Conservation (phyloP, 2,329 filamentous ascomycete species). For the Clonostachys byssicola region DNA sequence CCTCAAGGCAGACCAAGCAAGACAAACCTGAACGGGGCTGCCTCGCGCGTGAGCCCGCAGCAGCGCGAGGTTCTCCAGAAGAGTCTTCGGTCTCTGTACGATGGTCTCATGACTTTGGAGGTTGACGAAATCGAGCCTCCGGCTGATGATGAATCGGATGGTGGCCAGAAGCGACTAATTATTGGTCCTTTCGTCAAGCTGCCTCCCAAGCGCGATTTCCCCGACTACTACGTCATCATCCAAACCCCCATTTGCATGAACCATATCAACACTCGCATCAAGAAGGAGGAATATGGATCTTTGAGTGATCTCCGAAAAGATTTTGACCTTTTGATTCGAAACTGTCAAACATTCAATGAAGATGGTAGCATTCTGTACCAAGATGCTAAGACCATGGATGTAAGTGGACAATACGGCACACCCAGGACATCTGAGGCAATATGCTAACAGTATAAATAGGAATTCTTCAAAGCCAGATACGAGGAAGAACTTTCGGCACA, state of each 20-base stretch:
- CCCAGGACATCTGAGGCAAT: too few species aligned
- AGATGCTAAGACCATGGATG: slow-evolving; percentile 91
- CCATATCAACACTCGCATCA: slow-evolving; percentile 90
- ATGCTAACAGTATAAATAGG: slow-evolving; percentile 35
- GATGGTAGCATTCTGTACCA: slow-evolving; percentile 88
- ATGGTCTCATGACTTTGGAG: slow-evolving; percentile 78
- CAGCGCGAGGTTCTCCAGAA: slow-evolving; percentile 76
- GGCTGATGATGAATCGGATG: slow-evolving; percentile 53
- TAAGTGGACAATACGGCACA: slow-evolving; percentile 35
- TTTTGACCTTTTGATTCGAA: slow-evolving; percentile 78
- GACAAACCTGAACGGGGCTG: slow-evolving; percentile 21
- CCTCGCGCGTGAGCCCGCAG: slow-evolving; percentile 54
- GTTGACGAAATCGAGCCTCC: slow-evolving; percentile 64
- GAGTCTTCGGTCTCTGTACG: slow-evolving; percentile 73
- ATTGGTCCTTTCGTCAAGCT: slow-evolving; percentile 94
- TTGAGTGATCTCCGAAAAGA: slow-evolving; percentile 79
- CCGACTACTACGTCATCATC: slow-evolving; percentile 94
- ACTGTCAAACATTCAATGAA: slow-evolving; percentile 95
- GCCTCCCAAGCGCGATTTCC: slow-evolving; percentile 83
- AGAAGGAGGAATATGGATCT: slow-evolving; percentile 86
- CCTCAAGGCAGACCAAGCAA: slow-evolving; percentile 68
- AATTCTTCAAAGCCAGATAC: slow-evolving; percentile 50
- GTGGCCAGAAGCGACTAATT: slow-evolving; percentile 64
- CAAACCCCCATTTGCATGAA: slow-evolving; percentile 93
- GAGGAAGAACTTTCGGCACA: slow-evolving; percentile 49